Evolutionary conservation across 2,329 filamentous ascomycete species (phyloP).

Genomic region (Dactylellina sp.): DNA sequence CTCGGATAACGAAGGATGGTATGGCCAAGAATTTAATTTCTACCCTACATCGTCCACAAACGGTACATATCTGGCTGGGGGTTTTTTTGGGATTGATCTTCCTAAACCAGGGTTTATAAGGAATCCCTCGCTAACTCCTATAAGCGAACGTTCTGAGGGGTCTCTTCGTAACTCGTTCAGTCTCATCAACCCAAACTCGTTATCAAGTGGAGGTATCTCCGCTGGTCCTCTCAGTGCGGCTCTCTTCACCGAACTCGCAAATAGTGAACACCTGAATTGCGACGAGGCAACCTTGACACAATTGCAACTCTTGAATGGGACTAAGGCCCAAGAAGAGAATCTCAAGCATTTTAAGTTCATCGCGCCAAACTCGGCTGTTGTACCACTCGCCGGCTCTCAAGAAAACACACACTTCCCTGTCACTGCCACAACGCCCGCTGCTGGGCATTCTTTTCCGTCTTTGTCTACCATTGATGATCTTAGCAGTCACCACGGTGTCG

Average conservation of each 20-base stretch:
- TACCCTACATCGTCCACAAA: slow-evolving; percentile 73
- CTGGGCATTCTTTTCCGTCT: not conserved
- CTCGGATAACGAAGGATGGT: slow-evolving; percentile 92
- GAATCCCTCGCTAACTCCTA: slow-evolving; percentile 50
- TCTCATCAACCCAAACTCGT: slow-evolving; percentile 34
- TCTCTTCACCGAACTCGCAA: slow-evolving; percentile 49
- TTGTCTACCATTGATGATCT: slow-evolving; percentile 16
- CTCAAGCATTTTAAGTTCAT: slow-evolving; percentile 30
- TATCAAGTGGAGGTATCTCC: slow-evolving; percentile 35
- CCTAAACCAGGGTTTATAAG: slow-evolving; percentile 50
- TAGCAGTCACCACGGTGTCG: slow-evolving; percentile 16
- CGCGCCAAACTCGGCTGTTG: not conserved
- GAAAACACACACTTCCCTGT: not conserved
- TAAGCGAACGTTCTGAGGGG: slow-evolving; percentile 50
- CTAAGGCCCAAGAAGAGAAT: slow-evolving; percentile 28
- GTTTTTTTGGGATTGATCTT: slow-evolving; percentile 52
- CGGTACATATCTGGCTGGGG: slow-evolving; percentile 50
- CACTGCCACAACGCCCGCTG: not conserved
- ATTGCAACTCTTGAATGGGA: slow-evolving; percentile 33
- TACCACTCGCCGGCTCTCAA: not conserved
- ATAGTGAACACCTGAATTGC: slow-evolving; percentile 34
- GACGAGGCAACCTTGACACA: slow-evolving; percentile 47
- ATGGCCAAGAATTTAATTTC: slow-evolving; percentile 96
- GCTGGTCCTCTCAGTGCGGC: slow-evolving; percentile 50
- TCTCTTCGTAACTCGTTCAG: slow-evolving; percentile 52